Conservation (phyloP, 2,329 filamentous ascomycete species). For the Hypoxylon sp. region DNA sequence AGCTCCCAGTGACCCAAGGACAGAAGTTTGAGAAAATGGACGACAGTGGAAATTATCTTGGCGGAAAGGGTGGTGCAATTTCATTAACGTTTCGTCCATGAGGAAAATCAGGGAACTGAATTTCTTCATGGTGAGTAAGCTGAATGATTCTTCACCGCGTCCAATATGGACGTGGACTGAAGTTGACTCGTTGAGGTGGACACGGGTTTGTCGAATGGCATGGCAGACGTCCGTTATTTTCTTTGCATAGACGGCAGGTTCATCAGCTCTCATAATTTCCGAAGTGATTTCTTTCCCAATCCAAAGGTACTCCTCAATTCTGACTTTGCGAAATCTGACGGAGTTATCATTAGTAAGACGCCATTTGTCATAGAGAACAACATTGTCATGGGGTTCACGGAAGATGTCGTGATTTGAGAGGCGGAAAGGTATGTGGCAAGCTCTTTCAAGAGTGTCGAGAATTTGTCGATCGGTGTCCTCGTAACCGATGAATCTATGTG, state of each 20-base stretch:
- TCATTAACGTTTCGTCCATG: constrained; percentile 41
- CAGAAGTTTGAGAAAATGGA: constrained; percentile 25
- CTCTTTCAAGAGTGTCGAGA: constrained; percentile 15
- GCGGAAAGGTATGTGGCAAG: constrained; percentile 33
- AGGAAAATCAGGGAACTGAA: constrained; percentile 45
- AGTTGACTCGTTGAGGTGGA: constrained; percentile 47
- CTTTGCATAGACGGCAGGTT: constrained; percentile 22
- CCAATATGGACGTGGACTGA: constrained; percentile 51
- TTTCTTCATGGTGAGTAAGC: constrained; percentile 49
- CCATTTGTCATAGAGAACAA: constrained; percentile 46
- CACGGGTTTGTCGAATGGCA: constrained; percentile 40
- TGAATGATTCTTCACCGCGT: constrained; percentile 49
- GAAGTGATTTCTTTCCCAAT: constrained; percentile 46
- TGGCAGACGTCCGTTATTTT: constrained; percentile 44
- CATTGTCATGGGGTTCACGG: constrained; percentile 34
- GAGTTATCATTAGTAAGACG: constrained; percentile 42
- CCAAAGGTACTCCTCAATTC: constrained; percentile 24
- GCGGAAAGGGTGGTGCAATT: constrained; percentile 49
- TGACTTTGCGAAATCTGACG: constrained; percentile 8
- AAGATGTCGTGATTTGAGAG: constrained; percentile 33
- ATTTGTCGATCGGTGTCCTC: constrained; percentile 7
- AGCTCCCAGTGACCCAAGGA: constrained; percentile 13
- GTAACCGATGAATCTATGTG: neutral
- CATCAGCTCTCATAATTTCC: constrained; percentile 37
- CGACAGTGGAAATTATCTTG: constrained; percentile 26